Percentiles rank a stretch among this genome's conserved stretches.
Evolutionary conservation across 2,329 filamentous ascomycete genomes (phyloP).

Genomic region (Zelopaecilomyces penicillatus): DNA sequence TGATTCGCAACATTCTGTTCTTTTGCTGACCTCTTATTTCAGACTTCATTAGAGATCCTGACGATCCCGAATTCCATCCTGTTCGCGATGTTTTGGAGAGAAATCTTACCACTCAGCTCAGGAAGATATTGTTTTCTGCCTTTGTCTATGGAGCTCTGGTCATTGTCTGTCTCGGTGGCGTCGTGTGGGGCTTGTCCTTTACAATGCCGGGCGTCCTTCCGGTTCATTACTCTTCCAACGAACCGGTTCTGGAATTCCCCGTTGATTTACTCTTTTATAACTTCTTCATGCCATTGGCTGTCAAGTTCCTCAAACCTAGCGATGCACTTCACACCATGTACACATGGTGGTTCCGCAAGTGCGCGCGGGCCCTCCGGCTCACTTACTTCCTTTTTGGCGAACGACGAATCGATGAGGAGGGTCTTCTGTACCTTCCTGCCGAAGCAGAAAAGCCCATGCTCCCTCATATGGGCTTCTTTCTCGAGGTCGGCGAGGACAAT

Average conservation of each 20-base stretch:
- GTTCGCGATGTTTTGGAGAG: conserved; percentile 94
- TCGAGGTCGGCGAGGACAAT: conserved; percentile 36
- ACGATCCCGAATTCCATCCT: conserved; percentile 96
- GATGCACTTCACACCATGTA: conserved; percentile 80
- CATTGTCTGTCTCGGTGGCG: conserved; percentile 84
- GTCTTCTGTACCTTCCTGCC: conserved; percentile 43
- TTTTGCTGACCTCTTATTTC: conserved; percentile 10
- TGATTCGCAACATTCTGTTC: neutral
- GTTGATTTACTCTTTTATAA: conserved; percentile 95
- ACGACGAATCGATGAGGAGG: conserved; percentile 72
- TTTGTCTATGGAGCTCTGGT: conserved; percentile 92
- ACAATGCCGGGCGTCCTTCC: conserved; percentile 67
- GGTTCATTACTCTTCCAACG: conserved; percentile 87
- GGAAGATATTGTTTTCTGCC: conserved; percentile 93
- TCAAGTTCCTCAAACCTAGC: conserved; percentile 77
- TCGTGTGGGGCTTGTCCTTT: conserved; percentile 82
- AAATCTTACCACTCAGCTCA: conserved; percentile 81
- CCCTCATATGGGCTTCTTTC: conserved; percentile 35
- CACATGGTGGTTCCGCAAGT: conserved; percentile 90
- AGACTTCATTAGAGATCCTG: conserved; percentile 96
- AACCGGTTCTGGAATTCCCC: conserved; percentile 88
- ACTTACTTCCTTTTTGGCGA: conserved; percentile 93
- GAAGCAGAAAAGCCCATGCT: conserved; percentile 23
- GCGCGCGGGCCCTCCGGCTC: conserved; percentile 69
- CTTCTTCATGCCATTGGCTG: conserved; percentile 81